Percentiles rank a stretch among this genome's conserved stretches.
Conservation (phyloP, 2,329 filamentous ascomycete species). For the Colletotrichum sansevieriae region DNA sequence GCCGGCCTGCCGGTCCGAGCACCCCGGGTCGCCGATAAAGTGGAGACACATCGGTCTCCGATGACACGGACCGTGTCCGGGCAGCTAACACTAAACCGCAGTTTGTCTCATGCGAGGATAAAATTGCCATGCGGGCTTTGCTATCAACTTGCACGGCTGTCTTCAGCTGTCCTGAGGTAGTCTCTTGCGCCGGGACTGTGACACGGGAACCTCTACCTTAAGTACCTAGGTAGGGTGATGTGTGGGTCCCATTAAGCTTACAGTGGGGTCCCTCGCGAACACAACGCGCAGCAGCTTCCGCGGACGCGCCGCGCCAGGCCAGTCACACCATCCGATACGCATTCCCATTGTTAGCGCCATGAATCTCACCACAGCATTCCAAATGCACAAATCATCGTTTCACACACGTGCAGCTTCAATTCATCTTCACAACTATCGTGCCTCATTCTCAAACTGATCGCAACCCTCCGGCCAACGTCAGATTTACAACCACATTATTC, state of each 20-base stretch:
- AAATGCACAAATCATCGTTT: neutral
- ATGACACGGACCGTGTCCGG: too few relatives aligned
- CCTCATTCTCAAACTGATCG: neutral
- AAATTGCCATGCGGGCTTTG: too few relatives aligned
- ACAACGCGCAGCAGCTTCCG: conserved; percentile 5
- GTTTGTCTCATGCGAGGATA: too few relatives aligned
- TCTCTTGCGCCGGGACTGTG: too few relatives aligned
- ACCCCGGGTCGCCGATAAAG: neutral
- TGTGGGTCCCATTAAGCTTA: conserved; percentile 19
- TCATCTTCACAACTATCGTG: neutral
- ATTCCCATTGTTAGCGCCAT: conserved; percentile 12
- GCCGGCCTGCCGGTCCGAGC: neutral
- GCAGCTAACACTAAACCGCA: too few relatives aligned
- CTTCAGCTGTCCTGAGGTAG: too few relatives aligned
- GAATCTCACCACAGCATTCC: neutral
- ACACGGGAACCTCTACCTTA: too few relatives aligned
- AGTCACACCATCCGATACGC: neutral
- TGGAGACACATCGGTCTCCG: neutral
- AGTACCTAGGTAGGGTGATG: too few relatives aligned
- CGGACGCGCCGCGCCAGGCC: conserved; percentile 19
- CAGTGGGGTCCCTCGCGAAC: conserved; percentile 13
- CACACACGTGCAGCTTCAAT: conserved; percentile 1
- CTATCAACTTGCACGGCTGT: too few relatives aligned
- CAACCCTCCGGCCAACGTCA: neutral
- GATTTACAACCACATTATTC: neutral